Percentiles rank a stretch among this genome's conserved stretches.
These are phyloP conservation scores for Fraxinus anomala DNA, from an alignment of 257 asterid species.

Conservation along the genomic window DNA sequence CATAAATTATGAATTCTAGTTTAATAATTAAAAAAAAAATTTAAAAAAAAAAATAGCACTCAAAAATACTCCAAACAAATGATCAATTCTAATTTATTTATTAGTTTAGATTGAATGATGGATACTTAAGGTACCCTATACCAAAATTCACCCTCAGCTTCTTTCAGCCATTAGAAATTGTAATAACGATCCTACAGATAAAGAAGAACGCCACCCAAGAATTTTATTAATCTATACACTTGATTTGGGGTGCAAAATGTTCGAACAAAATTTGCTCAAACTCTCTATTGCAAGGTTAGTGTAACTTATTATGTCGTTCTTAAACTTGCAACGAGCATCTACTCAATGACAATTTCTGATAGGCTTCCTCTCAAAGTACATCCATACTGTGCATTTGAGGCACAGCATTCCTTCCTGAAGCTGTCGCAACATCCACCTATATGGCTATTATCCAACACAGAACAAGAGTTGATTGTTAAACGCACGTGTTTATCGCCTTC, in stretches of 20 bases:
- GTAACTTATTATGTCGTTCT: neutral
- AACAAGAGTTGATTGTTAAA: conserved; percentile 15
- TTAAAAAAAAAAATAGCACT: too few relatives aligned
- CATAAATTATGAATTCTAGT: too few relatives aligned
- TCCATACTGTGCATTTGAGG: conserved; percentile 35
- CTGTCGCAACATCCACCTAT: conserved; percentile 51
- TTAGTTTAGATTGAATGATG: neutral
- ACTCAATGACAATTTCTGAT: conserved; percentile 60
- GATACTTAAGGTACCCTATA: neutral
- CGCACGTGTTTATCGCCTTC: conserved; percentile 17
- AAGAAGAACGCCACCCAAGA: neutral
- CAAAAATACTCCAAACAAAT: too few relatives aligned
- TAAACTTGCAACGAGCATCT: conserved; percentile 11
- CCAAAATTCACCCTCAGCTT: neutral
- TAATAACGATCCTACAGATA: neutral
- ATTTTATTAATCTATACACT: neutral
- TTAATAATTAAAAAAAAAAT: too few relatives aligned
- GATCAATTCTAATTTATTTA: neutral
- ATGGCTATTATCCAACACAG: conserved; percentile 24
- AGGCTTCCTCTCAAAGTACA: conserved; percentile 38
- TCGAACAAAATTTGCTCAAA: neutral
- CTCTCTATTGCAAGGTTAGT: neutral
- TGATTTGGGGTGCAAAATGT: neutral
- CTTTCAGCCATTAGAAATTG: neutral
- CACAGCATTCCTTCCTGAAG: conserved; percentile 55